phyloP scores from a whole-genome alignment of 169 alveolate genomes.

The Plasmodium malariae region DNA sequence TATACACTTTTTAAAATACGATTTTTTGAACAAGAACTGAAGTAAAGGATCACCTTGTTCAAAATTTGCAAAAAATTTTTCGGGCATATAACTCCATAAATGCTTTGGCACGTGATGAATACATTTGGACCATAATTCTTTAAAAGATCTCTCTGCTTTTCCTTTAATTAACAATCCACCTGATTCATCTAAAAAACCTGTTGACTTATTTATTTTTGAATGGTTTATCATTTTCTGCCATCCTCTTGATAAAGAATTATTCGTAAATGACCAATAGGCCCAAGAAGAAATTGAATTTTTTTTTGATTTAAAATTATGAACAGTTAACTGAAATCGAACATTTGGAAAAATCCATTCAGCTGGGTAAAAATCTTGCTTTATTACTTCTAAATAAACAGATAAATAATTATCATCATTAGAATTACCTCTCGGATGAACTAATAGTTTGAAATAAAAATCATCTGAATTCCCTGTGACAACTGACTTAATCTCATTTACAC shows the following conservation, averaged over 20 bases:
- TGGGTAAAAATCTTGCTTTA: constrained; percentile 93
- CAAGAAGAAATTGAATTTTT: constrained; percentile 92
- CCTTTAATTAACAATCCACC: constrained; percentile 92
- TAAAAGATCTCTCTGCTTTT: constrained; percentile 93
- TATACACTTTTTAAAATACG: constrained; percentile 8
- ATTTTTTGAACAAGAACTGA: constrained; percentile 43
- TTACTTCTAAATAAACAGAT: constrained; percentile 92
- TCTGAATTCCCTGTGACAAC: constrained; percentile 91
- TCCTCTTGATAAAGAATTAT: constrained; percentile 92
- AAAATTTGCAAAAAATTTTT: constrained; percentile 34
- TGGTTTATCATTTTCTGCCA: constrained; percentile 95
- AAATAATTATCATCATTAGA: constrained; percentile 91
- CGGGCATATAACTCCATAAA: constrained; percentile 86
- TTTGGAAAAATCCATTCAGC: constrained; percentile 94
- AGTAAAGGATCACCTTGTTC: constrained; percentile 28
- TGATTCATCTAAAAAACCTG: constrained; percentile 93
- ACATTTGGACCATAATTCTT: constrained; percentile 90
- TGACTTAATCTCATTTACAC: constrained; percentile 92
- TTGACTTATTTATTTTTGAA: constrained; percentile 88
- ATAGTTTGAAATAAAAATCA: constrained; percentile 90
- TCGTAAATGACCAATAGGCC: constrained; percentile 94
- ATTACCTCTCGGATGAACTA: constrained; percentile 93
- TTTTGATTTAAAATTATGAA: constrained; percentile 90
- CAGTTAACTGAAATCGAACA: constrained; percentile 92
- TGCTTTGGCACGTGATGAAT: constrained; percentile 88